These are phyloP conservation scores for Mucor sp. DNA, from an alignment of 371 early-diverging fungal species.

Conservation along the genomic window DNA sequence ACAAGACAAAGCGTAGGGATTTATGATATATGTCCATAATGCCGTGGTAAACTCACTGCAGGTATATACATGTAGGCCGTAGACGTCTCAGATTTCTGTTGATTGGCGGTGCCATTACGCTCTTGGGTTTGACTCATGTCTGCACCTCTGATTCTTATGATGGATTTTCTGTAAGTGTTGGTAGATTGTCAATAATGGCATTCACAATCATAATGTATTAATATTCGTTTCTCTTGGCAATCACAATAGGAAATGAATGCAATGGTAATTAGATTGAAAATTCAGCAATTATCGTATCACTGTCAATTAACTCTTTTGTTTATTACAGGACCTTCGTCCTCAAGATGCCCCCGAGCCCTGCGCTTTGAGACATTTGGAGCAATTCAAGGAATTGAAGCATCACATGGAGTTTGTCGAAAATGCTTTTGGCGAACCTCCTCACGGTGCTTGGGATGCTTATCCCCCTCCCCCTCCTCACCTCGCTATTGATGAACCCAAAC, in stretches of 20 bases:
- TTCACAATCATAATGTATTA: neutral
- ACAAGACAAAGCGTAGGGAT: constrained; percentile 3
- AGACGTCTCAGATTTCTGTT: constrained; percentile 13
- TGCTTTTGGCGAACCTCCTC: constrained; percentile 5
- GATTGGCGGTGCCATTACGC: constrained; percentile 27
- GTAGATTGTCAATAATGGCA: neutral
- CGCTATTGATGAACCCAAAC: neutral
- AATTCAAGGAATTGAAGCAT: constrained; percentile 19
- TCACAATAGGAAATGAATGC: neutral
- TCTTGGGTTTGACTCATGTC: constrained; percentile 18
- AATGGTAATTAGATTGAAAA: neutral
- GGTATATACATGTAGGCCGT: neutral
- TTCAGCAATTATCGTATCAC: neutral
- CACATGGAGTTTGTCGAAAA: constrained; percentile 7
- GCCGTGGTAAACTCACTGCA: neutral
- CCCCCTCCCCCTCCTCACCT: constrained; percentile 1
- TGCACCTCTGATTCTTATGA: neutral
- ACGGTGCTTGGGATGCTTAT: neutral
- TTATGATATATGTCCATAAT: neutral
- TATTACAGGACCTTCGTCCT: neutral
- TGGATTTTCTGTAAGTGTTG: neutral
- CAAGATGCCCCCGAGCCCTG: constrained; percentile 15
- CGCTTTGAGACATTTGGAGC: constrained; percentile 11
- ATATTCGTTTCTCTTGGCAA: neutral
- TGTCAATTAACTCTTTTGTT: neutral